Conservation (phyloP, 345 rosid species). For the Acer negundo region DNA sequence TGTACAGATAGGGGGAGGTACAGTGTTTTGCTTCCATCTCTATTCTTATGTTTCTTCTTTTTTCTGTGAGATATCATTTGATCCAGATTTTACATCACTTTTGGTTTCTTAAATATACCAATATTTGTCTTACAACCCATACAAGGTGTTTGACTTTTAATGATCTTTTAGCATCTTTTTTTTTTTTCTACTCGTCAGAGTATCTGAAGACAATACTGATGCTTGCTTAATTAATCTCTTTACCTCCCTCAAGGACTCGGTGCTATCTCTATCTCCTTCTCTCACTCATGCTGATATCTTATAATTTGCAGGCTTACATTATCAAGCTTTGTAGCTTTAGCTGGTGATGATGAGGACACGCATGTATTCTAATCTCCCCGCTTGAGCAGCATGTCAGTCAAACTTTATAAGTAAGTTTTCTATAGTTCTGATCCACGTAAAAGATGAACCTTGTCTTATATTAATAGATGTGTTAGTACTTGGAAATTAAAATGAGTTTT, state of each 20-base stretch:
- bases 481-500: not conserved
- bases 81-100: not conserved
- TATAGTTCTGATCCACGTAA: slow-evolving; percentile 17
- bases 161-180: not conserved
- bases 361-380: slow-evolving; percentile 26
- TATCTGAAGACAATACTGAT: not conserved
- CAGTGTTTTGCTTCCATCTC: not conserved
- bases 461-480: not conserved
- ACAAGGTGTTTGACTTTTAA: not conserved
- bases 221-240: slow-evolving; percentile 4
- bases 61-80: not conserved
- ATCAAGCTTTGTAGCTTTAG: slow-evolving; percentile 35
- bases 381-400: slow-evolving; percentile 9
- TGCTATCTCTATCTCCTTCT: not conserved
- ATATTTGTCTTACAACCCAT: not conserved
- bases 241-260: not conserved
- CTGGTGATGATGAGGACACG: slow-evolving; percentile 31
- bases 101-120: not conserved
- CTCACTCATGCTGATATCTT: slow-evolving; percentile 13
- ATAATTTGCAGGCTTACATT: slow-evolving; percentile 49
- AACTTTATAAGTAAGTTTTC: slow-evolving; percentile 15
- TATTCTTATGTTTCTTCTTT: too few species aligned
- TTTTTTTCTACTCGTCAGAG: not conserved
- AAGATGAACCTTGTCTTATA: slow-evolving; percentile 12
- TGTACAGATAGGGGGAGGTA: not conserved